These are phyloP conservation scores for Fusarium multiceps DNA, from an alignment of 2,329 filamentous ascomycete species.

Conservation along the genomic window DNA sequence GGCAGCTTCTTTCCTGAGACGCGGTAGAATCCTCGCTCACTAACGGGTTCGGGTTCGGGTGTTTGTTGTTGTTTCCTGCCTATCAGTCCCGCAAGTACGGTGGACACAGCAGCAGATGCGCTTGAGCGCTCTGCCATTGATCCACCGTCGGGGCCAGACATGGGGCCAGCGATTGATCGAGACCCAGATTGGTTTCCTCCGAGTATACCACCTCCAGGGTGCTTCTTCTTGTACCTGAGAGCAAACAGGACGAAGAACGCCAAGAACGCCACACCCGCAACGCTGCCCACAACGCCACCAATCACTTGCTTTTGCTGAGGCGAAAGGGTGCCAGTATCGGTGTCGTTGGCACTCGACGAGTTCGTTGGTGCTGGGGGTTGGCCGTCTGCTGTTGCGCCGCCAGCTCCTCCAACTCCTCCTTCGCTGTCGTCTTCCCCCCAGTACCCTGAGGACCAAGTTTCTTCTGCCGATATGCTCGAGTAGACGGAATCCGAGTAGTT, in stretches of 20 bases:
- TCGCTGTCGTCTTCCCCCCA: constrained; percentile 34
- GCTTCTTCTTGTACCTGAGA: constrained; percentile 67
- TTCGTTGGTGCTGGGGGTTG: constrained; percentile 40
- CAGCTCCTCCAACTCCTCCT: constrained; percentile 16
- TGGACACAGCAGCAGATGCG: constrained; percentile 55
- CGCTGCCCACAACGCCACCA: constrained; percentile 66
- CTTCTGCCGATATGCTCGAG: constrained; percentile 40
- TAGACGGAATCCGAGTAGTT: constrained; percentile 41
- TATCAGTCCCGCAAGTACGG: constrained; percentile 60
- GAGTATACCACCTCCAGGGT: constrained; percentile 57
- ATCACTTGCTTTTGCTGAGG: constrained; percentile 58
- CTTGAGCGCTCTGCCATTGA: constrained; percentile 61
- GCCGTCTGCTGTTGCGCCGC: constrained; percentile 31
- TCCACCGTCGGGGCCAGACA: constrained; percentile 29
- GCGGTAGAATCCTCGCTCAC: constrained; percentile 71
- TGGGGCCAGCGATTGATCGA: constrained; percentile 40
- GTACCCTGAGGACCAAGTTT: constrained; percentile 40
- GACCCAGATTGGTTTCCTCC: constrained; percentile 52
- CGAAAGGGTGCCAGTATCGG: constrained; percentile 44
- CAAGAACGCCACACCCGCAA: constrained; percentile 69
- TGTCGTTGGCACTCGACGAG: constrained; percentile 33
- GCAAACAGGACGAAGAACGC: constrained; percentile 64
- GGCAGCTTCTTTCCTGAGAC: constrained; percentile 73
- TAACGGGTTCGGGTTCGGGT: constrained; percentile 50
- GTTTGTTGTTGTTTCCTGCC: constrained; percentile 51